Percentiles rank a stretch among this genome's conserved stretches.
phyloP scores from a whole-genome alignment of 345 rosid genomes.

The Pelargonium nanum region DNA sequence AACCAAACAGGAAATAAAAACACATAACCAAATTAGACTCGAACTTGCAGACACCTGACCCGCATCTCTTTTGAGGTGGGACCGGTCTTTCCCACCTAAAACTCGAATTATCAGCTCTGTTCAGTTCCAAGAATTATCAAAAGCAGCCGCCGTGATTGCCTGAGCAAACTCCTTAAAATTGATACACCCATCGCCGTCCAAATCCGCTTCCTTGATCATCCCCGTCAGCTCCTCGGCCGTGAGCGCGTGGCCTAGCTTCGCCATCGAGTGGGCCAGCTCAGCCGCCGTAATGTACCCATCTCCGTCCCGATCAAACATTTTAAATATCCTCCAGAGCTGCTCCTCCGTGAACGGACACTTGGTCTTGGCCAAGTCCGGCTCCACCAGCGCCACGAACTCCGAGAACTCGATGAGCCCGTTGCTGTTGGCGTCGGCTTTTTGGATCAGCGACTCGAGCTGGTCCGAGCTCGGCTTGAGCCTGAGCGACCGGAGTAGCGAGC shows the following conservation, averaged over 20 bases:
- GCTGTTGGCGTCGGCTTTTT: conserved; percentile 58
- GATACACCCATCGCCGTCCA: conserved; percentile 77
- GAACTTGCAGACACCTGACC: no score
- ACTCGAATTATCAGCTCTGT: no score
- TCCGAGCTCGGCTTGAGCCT: conserved; percentile 65
- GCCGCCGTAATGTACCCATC: conserved; percentile 71
- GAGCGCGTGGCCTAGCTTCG: conserved; percentile 62
- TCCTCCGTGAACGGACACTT: conserved; percentile 67
- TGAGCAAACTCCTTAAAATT: conserved; percentile 63
- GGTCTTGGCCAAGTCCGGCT: conserved; percentile 52
- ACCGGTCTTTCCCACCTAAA: no score
- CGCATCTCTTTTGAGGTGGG: no score
- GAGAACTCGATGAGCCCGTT: conserved; percentile 75
- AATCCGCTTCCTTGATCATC: conserved; percentile 84
- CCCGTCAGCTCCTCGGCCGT: conserved; percentile 75
- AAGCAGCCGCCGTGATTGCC: conserved; percentile 79
- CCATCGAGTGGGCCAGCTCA: conserved; percentile 81
- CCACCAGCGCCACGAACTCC: conserved; percentile 67
- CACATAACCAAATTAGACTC: no score
- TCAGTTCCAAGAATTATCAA: conserved; percentile 72
- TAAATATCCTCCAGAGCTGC: conserved; percentile 49
- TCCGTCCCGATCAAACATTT: conserved; percentile 59
- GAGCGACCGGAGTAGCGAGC: conserved; percentile 66
- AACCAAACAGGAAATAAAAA: no score
- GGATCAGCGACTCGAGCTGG: conserved; percentile 52